Evolutionary conservation across 208 protist species (phyloP).

Genomic region (Trypanosoma melophagium): DNA sequence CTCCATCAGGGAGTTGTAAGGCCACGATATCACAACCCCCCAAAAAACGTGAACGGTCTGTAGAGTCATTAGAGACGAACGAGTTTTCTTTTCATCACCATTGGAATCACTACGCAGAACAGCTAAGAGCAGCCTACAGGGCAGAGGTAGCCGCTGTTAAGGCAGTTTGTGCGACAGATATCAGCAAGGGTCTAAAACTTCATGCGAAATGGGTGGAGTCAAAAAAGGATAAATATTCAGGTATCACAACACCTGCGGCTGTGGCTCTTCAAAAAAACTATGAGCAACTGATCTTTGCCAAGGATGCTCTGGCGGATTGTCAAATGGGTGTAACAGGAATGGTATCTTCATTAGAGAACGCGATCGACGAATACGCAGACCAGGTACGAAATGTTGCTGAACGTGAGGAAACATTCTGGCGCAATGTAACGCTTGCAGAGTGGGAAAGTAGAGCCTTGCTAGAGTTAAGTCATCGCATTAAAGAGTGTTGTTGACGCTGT

Average conservation of each 20-base stretch:
- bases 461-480: conserved; percentile 28
- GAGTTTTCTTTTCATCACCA: neutral
- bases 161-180: conserved; percentile 30
- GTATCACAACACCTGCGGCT: conserved; percentile 17
- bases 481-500: conserved; percentile 1
- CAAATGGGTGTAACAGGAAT: conserved; percentile 43
- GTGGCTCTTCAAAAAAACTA: conserved; percentile 39
- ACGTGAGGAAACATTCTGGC: conserved; percentile 48
- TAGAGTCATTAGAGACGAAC: neutral
- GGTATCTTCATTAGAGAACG: conserved; percentile 41
- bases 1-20: no score
- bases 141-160: conserved; percentile 33
- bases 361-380: conserved; percentile 48
- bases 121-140: conserved; percentile 25
- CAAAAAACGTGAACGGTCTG: neutral
- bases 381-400: conserved; percentile 48
- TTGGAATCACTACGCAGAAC: conserved; percentile 22
- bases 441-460: conserved; percentile 50
- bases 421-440: conserved; percentile 36
- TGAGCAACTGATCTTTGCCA: conserved; percentile 40
- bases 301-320: conserved; percentile 67
- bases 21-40: neutral
- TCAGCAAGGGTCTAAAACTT: conserved; percentile 32
- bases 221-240: conserved; percentile 5
- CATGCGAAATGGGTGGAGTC: conserved; percentile 63